These are phyloP conservation scores for Panicum virgatum DNA, from an alignment of 202 grass and related monocot species.

Conservation along the genomic window DNA sequence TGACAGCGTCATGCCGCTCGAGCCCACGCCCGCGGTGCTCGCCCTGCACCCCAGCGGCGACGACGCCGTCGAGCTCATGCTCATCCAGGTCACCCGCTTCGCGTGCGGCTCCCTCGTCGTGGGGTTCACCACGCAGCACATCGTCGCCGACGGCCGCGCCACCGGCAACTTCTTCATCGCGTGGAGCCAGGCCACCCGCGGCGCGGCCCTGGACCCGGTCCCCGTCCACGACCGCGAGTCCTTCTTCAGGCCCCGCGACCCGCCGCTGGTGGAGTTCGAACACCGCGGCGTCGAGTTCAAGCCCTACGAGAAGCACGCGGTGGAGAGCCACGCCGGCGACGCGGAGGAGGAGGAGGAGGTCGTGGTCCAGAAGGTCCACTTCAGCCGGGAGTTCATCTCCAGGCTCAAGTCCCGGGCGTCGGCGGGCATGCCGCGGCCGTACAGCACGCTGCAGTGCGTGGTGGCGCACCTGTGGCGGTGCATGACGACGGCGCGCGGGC, in stretches of 20 bases:
- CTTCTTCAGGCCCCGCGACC: constrained; percentile 10
- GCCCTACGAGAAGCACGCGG: not conserved
- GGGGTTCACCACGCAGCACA: constrained; percentile 48
- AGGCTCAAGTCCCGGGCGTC: constrained; percentile 49
- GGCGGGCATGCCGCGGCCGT: not conserved
- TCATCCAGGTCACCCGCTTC: constrained; percentile 51
- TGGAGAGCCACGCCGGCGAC: no score
- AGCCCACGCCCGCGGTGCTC: not conserved
- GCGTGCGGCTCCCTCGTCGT: constrained; percentile 42
- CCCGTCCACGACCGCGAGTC: constrained; percentile 29
- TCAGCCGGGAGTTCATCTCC: constrained; percentile 44
- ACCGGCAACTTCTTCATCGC: constrained; percentile 49
- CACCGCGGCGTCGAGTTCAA: constrained; percentile 50
- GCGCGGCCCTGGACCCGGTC: not conserved
- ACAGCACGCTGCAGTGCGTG: constrained; percentile 51
- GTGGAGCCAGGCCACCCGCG: constrained; percentile 47
- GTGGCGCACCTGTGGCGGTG: constrained; percentile 53
- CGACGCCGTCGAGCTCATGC: constrained; percentile 30
- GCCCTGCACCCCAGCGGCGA: constrained; percentile 39
- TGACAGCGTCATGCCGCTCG: constrained; percentile 35
- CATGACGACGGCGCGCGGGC: constrained; percentile 41
- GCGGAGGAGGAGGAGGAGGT: constrained; percentile 19
- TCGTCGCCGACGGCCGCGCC: constrained; percentile 44
- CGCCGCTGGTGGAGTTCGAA: constrained; percentile 20
- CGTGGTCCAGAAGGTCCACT: constrained; percentile 42